Evolutionary conservation across 2,329 filamentous ascomycete genomes (phyloP), one percentile per base, ranked within the genome.

Genomic region (Coniochaeta hoffmannii): DNA sequence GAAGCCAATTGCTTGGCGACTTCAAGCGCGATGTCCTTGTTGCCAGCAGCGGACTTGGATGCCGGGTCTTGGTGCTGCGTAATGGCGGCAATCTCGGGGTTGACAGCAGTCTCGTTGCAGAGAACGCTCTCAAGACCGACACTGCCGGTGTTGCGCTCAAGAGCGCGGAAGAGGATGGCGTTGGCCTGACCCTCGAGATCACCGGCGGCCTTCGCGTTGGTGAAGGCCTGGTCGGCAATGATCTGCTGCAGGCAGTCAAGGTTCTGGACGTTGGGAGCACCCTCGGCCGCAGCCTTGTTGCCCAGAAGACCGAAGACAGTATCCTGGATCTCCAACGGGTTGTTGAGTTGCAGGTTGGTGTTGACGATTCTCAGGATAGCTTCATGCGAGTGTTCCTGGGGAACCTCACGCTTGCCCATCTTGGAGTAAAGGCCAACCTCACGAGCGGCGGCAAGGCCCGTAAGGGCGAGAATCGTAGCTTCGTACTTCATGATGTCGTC

Each of bases 41-140:
- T 88, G 50, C 73, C 70, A 14, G 77, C 75, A 12, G 83, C 81
- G 41, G 76, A 77, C 3, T 74, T 65, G 0, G 81, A 81, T 19
- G 85, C 85, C 28, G 85, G 83, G 66, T 88, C 85, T 70, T 88
- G 84, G 69, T 88, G 85, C 69, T 86, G 83, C 54, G 74, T 70
- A 57, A 88, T 66, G 44, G 82, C 82, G 28, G 76, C 79, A 63
- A 88, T 86, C 71, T 88, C 84, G 2, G 84, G 77, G 70, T 88
- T 88, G 56, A 75, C 73, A 15, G 85, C 81, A 38, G 69, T 73
- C 63, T 82, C 66, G 69, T 69, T 76, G 72, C 85, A 88, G 51
- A 77, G 68, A 31, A 76, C 79, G 50, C 79, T 83, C n/a, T 75
- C 76, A 46, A 74, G 68, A 52, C 83, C 83, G 58, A 86, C 82